Base-by-base conservation (phyloP, 2,329 filamentous ascomycete species). In the Seiridium unicorne region DNA sequence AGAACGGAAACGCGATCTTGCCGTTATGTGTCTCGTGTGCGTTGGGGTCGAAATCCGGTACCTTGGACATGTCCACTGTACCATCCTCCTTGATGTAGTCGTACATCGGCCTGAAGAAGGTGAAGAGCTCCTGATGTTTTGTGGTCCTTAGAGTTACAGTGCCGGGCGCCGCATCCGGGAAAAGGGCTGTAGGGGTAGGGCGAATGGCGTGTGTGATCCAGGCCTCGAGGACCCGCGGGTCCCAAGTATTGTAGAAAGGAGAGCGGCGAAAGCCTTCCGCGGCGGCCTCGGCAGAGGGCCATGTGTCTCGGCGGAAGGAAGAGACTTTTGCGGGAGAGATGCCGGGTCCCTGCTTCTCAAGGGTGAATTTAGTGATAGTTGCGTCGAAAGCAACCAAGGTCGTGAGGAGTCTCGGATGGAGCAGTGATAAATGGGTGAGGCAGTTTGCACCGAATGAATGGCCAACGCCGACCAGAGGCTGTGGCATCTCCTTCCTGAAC, bases 371-470 rank as follows among this genome's bases (percentile, higher is more conserved):
- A 55, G 85, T 82, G 65, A 97, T 89, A 62, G 95, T 90, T 0
- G 93, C 92, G 70, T 97, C 93, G n/a, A 97, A 78, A 38, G 96
- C 83, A 49, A 96, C 79, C 5, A 97, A 75, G 6, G 86, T 84
- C 63, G 87, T 84, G 64, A 97, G 82, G 26, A 97, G 85, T 6
- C 93, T 89, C 1, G 94, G 93, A 74, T 97, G 90, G 65, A 92
- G 83, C 9, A 94, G 78, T 4, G 91, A 80, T 13, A 94, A 80
- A 66, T 92, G 87, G 58, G 84, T 81, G 58, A 97, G 81, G 61
- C 90, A 85, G 70, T 85, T 86, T 64, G 84, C 93, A 66, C 94
- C 94, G 80, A 96, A 93, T 67, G 92, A 96, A 76, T 98, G 94
- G 13, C 92, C 94, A 35, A 98, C 75, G 60, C 91, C 93, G 63